Conservation (phyloP, 2,329 filamentous ascomycete species). For the Blastomyces gilchristii region DNA sequence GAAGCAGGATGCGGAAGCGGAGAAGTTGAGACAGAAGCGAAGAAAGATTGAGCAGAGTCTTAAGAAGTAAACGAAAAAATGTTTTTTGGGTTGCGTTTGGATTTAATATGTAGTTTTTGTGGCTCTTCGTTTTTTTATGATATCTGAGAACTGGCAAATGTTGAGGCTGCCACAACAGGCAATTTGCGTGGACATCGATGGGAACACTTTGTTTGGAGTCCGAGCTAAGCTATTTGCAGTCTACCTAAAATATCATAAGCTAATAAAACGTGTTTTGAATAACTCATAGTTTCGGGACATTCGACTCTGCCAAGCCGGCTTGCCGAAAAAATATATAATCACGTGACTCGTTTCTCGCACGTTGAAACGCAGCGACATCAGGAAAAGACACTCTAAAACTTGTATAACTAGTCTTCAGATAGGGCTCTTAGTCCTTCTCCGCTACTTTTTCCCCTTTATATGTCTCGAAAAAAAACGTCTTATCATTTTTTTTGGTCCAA, state of each 20-base stretch:
- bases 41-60: conserved; percentile 66
- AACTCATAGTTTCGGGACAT: neutral
- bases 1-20: conserved; percentile 82
- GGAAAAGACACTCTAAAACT: neutral
- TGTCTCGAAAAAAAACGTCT: neutral
- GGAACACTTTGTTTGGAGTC: conserved; percentile 7
- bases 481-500: neutral
- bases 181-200: conserved; percentile 17
- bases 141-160: neutral
- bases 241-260: neutral
- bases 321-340: neutral
- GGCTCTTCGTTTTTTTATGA: neutral
- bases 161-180: neutral
- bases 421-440: neutral
- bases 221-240: neutral
- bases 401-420: neutral
- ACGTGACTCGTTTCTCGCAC: neutral
- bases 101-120: neutral
- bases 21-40: conserved; percentile 77
- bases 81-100: neutral
- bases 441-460: neutral
- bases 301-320: neutral
- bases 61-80: conserved; percentile 17
- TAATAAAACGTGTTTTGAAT: neutral
- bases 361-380: too few species aligned